Conservation (phyloP, 225 moss, liverwort and hornwort species). For the Bryum argenteum region DNA sequence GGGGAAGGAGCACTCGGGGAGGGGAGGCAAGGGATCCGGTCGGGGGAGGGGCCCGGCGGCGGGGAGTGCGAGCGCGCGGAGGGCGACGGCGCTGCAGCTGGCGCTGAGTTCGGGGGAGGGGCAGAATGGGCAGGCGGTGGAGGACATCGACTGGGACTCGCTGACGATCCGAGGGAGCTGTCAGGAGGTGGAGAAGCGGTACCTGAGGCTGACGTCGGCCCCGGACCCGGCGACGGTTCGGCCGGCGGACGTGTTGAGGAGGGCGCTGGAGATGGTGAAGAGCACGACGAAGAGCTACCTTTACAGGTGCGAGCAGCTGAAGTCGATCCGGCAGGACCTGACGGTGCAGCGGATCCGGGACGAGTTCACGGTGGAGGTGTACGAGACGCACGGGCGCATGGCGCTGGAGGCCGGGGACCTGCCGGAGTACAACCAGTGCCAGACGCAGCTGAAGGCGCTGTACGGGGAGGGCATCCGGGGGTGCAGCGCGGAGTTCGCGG, state of each 20-base stretch:
- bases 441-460: conserved; percentile 81
- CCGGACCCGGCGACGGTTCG: conserved; percentile 92
- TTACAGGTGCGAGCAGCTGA: conserved; percentile 93
- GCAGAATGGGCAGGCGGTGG: conserved; percentile 80
- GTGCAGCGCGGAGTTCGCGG: conserved; percentile 80
- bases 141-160: conserved; percentile 99
- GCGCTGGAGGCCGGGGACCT: conserved; percentile 93
- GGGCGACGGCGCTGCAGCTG: conserved; percentile 83
- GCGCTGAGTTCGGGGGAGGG: conserved; percentile 73
- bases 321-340: conserved; percentile 97
- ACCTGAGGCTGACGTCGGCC: conserved; percentile 89
- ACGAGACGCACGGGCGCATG: conserved; percentile 91
- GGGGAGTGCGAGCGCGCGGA: conserved; percentile 71
- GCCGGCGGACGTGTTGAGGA: conserved; percentile 74
- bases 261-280: conserved; percentile 92
- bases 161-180: conserved; percentile 89
- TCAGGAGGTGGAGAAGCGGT: conserved; percentile 94
- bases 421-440: conserved; percentile 98
- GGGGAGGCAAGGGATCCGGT: conserved; percentile 51
- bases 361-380: conserved; percentile 92
- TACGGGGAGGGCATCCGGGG: conserved; percentile 94
- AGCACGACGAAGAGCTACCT: conserved; percentile 76
- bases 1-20: conserved; percentile 62
- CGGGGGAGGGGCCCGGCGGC: conserved; percentile 49
- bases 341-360: conserved; percentile 94